Evolutionary conservation across 352 stramenopile species (phyloP).

Genomic region (Pythium guiyangense): DNA sequence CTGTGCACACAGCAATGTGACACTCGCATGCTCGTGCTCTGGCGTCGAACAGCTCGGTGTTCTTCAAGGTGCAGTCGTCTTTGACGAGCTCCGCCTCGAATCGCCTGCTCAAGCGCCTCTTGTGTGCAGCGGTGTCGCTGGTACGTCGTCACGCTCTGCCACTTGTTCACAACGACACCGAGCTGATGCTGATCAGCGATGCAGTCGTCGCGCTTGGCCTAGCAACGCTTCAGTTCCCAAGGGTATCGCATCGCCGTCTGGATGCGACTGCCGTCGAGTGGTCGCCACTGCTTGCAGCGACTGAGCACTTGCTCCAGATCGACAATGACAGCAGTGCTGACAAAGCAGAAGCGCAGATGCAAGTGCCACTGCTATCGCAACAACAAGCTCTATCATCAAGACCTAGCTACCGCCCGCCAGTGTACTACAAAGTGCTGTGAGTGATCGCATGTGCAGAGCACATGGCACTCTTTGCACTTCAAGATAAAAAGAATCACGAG

Average conservation of each 20-base stretch:
- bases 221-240: conserved; percentile 3
- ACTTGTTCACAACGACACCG: background rate
- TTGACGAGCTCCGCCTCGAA: conserved; percentile 10
- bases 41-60: conserved; percentile 8
- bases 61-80: conserved; percentile 15
- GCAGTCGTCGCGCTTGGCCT: conserved; percentile 8
- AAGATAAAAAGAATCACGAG: too few species aligned
- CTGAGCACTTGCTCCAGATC: conserved; percentile 3
- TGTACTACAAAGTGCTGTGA: conserved; percentile 12
- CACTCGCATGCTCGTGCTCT: background rate
- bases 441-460: background rate
- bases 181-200: background rate
- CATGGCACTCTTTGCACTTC: too few species aligned
- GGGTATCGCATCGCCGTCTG: too few species aligned
- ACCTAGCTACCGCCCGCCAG: conserved; percentile 6
- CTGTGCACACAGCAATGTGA: background rate
- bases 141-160: background rate
- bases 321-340: background rate
- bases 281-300: background rate
- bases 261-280: background rate
- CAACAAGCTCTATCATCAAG: background rate
- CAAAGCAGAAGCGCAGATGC: background rate
- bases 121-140: conserved; percentile 3
- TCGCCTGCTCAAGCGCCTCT: background rate
- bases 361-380: background rate